Base-by-base conservation (phyloP, 106 monocot species). In the Platanthera guangdongensis region DNA sequence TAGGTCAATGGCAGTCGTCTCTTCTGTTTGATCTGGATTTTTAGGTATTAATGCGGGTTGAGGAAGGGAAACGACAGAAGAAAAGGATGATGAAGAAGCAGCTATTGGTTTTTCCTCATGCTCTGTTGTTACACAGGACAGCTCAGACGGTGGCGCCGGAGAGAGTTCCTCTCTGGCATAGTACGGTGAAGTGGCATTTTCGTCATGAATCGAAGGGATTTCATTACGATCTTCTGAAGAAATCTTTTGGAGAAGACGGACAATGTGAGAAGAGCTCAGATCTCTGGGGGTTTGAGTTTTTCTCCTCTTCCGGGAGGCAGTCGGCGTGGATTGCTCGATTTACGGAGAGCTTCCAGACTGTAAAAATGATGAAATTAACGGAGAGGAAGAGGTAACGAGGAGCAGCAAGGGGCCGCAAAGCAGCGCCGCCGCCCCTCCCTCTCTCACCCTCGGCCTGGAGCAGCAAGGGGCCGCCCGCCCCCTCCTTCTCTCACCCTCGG, bases 331-430 rank as follows among this genome's bases (percentile, higher is more conserved):
- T 57, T n/a, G 9, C 77, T 28, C 69, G 81, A 49, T 76, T 73
- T 39, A 84, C 82, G 53, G 89, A 87, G 78, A 92, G 87, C 76
- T 77, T 84, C 89, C 89, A 86, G 75, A 95, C 87, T 50, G 75
- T 67, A 82, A 89, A 48, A 80, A 95, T 89, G 76, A 95, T 95
- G 84, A 89, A 77, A 72, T 95, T 82, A 32, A 88, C 79, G 77
- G 75, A 74, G 78, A 85, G 46, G 85, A 88, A 80, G 59, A 85
- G 88, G 75, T 85, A 87, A 10, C 82, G 77, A 50, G 84, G 87
- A 15, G 55, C 72, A n/a, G n/a, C n/a, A n/a, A n/a, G n/a, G n/a
- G n/a, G n/a, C n/a, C n/a, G n/a, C n/a, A n/a, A n/a, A n/a, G n/a
- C n/a, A n/a, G n/a, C n/a, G n/a, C n/a, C n/a, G n/a, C n/a, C n/a